Evolutionary conservation across 2,329 filamentous ascomycete genomes (phyloP), one percentile per base, ranked within the genome.

Genomic region (Xylariaceae sp.): DNA sequence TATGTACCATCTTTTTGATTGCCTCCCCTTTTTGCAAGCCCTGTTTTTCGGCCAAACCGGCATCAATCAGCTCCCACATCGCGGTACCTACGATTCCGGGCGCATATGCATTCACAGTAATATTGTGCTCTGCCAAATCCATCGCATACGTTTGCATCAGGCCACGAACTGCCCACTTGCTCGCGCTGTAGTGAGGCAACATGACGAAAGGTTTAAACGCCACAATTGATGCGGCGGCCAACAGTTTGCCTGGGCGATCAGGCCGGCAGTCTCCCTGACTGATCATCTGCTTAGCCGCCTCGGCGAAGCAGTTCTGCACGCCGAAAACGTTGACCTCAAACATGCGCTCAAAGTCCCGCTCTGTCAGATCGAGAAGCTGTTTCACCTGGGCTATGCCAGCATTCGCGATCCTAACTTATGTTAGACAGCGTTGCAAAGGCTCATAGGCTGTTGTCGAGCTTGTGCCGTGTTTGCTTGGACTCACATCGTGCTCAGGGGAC

Each of bases 61-160:
- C 79, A 55, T 88, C 86, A 48, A 89, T 87, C 2, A 82, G 64
- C 39, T 88, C 85, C 85, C 85, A 89, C 85, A 88, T 88, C 0
- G 76, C 73, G 0, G 84, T 88, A 0, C 80, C 83, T 0, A 89
- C 84, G 41, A 89, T 86, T 0, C 86, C 86, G 0, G 86, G 86
- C 0, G 83, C 85, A 62, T 88, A 88, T 0, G 81, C 79, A 60
- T 89, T 89, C 16, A 81, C 84, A 0, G 82, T 87, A 66, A 89
- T 88, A 53, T 82, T 75, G 64, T 88, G 79, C 40, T 72, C 69
- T 0, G 85, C 85, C 70, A 88, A 75, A 57, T 87, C 85, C 77
- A 86, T 83, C 1, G 86, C 85, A 58, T 86, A 86, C 0, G 79
- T 81, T 67, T 88, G 84, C 1, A 82, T 86, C 44, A 89, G 71